A percentile compares a stretch with the other conserved stretches of the same genome.
phyloP scores from a whole-genome alignment of 805 yeast species.

The Ogataea minuta region DNA sequence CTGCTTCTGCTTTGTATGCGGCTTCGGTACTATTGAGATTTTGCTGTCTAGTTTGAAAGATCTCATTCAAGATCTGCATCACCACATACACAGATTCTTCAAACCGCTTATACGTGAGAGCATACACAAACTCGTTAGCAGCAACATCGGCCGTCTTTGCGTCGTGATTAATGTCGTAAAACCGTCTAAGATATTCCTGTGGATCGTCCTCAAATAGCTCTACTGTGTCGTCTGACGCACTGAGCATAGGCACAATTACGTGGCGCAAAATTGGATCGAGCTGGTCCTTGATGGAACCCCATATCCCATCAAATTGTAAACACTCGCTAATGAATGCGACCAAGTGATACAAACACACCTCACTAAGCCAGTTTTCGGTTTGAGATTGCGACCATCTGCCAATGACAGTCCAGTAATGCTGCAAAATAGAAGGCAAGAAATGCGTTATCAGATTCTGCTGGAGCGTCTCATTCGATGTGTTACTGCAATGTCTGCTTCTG shows the following conservation, averaged over 20 bases:
- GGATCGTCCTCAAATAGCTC: conserved; percentile 86
- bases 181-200: conserved; percentile 76
- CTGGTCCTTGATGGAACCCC: conserved; percentile 65
- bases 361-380: conserved; percentile 57
- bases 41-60: conserved; percentile 37
- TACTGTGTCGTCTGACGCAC: conserved; percentile 64
- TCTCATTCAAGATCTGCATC: conserved; percentile 50
- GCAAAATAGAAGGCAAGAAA: conserved; percentile 69
- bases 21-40: conserved; percentile 35
- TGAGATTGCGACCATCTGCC: conserved; percentile 61
- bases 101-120: conserved; percentile 17
- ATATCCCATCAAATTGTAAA: conserved; percentile 52
- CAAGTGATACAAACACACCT: conserved; percentile 59
- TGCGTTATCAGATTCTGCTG: conserved; percentile 45
- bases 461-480: conserved; percentile 10
- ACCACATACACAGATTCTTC: conserved; percentile 51
- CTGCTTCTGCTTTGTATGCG: conserved; percentile 67
- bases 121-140: conserved; percentile 41
- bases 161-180: conserved; percentile 55
- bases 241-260: conserved; percentile 71
- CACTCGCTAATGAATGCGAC: conserved; percentile 59
- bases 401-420: conserved; percentile 57
- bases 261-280: conserved; percentile 63
- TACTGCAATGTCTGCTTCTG: conserved; percentile 54
- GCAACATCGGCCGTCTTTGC: conserved; percentile 49